phyloP scores from a whole-genome alignment of 306 rosid genomes.

The Chamaecrista fasciculata region DNA sequence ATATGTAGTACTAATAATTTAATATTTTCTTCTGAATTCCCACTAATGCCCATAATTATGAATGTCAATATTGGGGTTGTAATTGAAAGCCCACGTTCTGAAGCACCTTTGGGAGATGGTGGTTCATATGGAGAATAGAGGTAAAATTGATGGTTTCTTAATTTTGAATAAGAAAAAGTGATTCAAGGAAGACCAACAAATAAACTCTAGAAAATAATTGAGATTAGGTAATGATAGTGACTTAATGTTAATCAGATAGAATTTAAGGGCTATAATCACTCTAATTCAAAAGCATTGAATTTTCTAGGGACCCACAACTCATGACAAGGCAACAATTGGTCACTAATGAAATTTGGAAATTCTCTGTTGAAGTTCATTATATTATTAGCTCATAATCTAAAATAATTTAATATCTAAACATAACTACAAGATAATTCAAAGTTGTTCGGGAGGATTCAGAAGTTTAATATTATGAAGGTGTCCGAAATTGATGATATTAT shows the following conservation, averaged over 20 bases:
- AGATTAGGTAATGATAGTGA: neutral
- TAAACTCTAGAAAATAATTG: neutral
- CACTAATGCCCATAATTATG: neutral
- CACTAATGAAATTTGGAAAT: neutral
- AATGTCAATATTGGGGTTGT: neutral
- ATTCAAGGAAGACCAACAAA: neutral
- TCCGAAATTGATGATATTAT: neutral
- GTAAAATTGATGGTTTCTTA: neutral
- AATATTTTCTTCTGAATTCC: conserved; percentile 8
- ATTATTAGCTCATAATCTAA: too few relatives aligned
- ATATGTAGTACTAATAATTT: conserved; percentile 10
- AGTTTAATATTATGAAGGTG: too few relatives aligned
- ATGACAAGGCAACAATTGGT: neutral
- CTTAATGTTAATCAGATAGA: neutral
- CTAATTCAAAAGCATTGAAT: neutral
- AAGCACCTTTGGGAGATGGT: conserved; percentile 14
- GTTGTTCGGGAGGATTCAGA: neutral
- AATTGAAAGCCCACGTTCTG: conserved; percentile 24
- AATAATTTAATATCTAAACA: neutral
- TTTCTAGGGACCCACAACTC: neutral
- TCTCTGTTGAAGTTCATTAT: neutral
- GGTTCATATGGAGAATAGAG: neutral
- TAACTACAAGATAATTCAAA: neutral
- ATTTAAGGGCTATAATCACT: neutral
- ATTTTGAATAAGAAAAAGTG: neutral